Evolutionary conservation across 179 eudicot genomes (phyloP).

Genomic region (Patellifolia procumbens): DNA sequence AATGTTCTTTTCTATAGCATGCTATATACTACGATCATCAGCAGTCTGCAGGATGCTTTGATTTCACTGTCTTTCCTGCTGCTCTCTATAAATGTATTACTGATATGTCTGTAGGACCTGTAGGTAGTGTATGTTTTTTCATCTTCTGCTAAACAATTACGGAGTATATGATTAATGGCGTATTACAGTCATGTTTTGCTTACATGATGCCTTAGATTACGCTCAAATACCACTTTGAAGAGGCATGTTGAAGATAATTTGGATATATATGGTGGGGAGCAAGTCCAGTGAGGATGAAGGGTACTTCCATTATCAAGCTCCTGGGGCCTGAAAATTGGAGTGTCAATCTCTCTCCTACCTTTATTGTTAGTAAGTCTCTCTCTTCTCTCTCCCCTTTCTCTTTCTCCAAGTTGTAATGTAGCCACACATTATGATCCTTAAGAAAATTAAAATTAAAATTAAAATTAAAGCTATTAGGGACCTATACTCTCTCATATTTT

Average conservation of each 20-base stretch:
- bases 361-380: slow-evolving; percentile 40
- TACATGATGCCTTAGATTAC: slow-evolving; percentile 14
- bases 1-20: neutral
- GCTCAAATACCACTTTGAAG: slow-evolving; percentile 2
- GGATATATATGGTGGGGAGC: slow-evolving; percentile 44
- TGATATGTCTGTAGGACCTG: neutral
- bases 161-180: neutral
- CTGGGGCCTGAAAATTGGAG: slow-evolving; percentile 41
- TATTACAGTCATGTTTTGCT: slow-evolving; percentile 3
- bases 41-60: neutral
- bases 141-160: neutral
- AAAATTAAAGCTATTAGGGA: slow-evolving; percentile 21
- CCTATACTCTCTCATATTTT: slow-evolving; percentile 25
- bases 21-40: neutral
- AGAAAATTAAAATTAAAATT: no score
- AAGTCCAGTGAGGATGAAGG: slow-evolving; percentile 73
- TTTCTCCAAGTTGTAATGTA: slow-evolving; percentile 28
- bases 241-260: slow-evolving; percentile 13
- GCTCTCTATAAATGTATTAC: neutral
- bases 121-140: neutral
- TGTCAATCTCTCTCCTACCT: slow-evolving; percentile 35
- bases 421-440: slow-evolving; percentile 30
- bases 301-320: slow-evolving; percentile 51
- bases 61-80: neutral
- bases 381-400: slow-evolving; percentile 18